Percentiles rank a stretch among this genome's conserved stretches.
These are phyloP conservation scores for Venturia nashicola DNA, from an alignment of 2,329 filamentous ascomycete genomes.

Conservation along the genomic window DNA sequence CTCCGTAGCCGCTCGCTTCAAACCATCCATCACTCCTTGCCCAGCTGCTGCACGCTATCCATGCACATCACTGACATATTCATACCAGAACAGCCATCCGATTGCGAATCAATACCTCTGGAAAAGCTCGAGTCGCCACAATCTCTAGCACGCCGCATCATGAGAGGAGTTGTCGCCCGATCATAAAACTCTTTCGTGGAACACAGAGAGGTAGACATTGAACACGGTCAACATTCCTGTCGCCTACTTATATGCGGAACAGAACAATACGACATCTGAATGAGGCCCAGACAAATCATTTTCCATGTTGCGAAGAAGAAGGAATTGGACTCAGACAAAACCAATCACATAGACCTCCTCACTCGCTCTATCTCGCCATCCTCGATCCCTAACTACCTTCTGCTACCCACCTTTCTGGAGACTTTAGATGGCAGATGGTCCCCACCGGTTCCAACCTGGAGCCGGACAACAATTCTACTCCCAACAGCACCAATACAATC, in stretches of 20 bases:
- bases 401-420: not conserved
- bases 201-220: not conserved
- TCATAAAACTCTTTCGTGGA: not conserved
- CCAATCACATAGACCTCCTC: constrained; percentile 1
- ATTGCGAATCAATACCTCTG: not conserved
- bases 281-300: not conserved
- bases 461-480: constrained; percentile 47
- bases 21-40: not conserved
- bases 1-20: not conserved
- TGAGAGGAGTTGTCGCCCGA: not conserved
- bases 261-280: constrained; percentile 2
- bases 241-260: not conserved
- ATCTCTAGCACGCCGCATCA: not conserved
- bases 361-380: not conserved
- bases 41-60: not conserved
- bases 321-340: constrained; percentile 1
- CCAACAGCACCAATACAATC: constrained; percentile 19
- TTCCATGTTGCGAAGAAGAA: constrained; percentile 9
- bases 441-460: constrained; percentile 49
- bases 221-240: not conserved
- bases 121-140: not conserved
- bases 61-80: constrained; percentile 1
- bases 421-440: constrained; percentile 58
- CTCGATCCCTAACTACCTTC: not conserved
- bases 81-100: not conserved